Evolutionary conservation across 129 eudicot genomes (phyloP).

Genomic region (Rutidosis leptorrhynchoides): DNA sequence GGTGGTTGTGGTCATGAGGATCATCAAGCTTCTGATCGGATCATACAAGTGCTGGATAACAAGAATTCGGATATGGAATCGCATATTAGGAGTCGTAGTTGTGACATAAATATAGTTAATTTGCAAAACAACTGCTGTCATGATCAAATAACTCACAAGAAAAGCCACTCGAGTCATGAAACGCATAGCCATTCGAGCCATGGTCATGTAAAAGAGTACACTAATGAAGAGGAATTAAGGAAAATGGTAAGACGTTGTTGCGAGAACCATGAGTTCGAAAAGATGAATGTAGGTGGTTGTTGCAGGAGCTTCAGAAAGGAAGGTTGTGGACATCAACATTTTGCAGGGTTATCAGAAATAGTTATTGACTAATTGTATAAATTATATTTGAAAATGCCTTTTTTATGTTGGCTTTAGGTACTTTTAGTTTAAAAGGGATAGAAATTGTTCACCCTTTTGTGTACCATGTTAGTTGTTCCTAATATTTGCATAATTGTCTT

Average conservation of each 20-base stretch:
- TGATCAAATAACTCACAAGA: constrained; percentile 22
- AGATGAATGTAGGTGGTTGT: constrained; percentile 36
- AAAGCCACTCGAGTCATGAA: constrained; percentile 25
- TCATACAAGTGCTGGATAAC: constrained; percentile 5
- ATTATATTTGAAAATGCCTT: constrained; percentile 7
- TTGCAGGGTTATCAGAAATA: constrained; percentile 57
- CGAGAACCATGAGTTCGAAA: constrained; percentile 25
- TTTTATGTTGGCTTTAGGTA: constrained; percentile 24
- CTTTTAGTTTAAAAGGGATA: constrained; percentile 11
- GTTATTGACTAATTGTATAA: constrained; percentile 44
- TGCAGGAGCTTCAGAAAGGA: constrained; percentile 52
- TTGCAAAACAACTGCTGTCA: constrained; percentile 1
- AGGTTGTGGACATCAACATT: constrained; percentile 42
- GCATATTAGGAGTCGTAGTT: constrained; percentile 13
- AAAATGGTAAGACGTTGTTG: constrained; percentile 47
- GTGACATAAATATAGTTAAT: constrained; percentile 14
- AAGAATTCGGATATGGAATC: constrained; percentile 15
- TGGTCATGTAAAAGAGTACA: constrained; percentile 26
- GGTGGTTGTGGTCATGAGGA: constrained; percentile 16
- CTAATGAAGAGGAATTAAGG: constrained; percentile 32
- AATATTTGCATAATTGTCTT: constrained; percentile 6
- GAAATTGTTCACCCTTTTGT: constrained; percentile 19
- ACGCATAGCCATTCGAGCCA: neutral
- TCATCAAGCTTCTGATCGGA: neutral
- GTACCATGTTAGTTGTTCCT: constrained; percentile 14